A percentile compares a stretch with the other conserved stretches of the same genome.
Conservation (phyloP, 495 filamentous ascomycete genomes). For the Rhypophila decipiens region DNA sequence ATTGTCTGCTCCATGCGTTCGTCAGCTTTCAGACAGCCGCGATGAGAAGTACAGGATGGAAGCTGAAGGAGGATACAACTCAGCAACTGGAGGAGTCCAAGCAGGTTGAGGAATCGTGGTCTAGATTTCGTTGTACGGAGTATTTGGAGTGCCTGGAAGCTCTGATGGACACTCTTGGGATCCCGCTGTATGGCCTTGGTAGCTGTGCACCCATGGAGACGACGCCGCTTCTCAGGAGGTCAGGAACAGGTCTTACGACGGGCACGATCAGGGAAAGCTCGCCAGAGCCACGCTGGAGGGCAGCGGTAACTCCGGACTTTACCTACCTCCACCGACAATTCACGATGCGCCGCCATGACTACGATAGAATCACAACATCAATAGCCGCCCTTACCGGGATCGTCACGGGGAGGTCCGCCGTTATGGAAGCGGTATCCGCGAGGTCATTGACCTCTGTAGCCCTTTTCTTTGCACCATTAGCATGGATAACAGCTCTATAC, state of each 20-base stretch:
- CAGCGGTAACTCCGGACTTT: neutral
- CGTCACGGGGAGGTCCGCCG: neutral
- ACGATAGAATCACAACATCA: constrained; percentile 1
- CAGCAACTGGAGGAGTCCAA: neutral
- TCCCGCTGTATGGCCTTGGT: too few relatives aligned
- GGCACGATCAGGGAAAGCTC: neutral
- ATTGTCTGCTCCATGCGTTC: neutral
- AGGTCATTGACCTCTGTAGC: neutral
- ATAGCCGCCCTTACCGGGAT: constrained; percentile 1
- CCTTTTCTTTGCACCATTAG: neutral
- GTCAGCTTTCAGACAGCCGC: neutral
- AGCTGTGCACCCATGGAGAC: too few relatives aligned
- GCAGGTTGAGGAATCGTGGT: neutral
- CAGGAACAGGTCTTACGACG: too few relatives aligned
- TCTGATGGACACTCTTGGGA: neutral
- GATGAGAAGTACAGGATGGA: constrained; percentile 1
- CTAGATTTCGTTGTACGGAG: neutral
- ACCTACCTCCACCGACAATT: neutral
- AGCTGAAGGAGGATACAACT: neutral
- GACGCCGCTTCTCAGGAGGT: too few relatives aligned
- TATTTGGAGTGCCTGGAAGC: neutral
- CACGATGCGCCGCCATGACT: neutral
- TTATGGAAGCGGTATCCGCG: neutral
- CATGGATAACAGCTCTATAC: neutral
- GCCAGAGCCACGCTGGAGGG: too few relatives aligned